A percentile compares a stretch with the other conserved stretches of the same genome.
These are phyloP conservation scores for Digitaria exilis DNA, from an alignment of 202 grass and related monocot genomes.

Conservation along the genomic window DNA sequence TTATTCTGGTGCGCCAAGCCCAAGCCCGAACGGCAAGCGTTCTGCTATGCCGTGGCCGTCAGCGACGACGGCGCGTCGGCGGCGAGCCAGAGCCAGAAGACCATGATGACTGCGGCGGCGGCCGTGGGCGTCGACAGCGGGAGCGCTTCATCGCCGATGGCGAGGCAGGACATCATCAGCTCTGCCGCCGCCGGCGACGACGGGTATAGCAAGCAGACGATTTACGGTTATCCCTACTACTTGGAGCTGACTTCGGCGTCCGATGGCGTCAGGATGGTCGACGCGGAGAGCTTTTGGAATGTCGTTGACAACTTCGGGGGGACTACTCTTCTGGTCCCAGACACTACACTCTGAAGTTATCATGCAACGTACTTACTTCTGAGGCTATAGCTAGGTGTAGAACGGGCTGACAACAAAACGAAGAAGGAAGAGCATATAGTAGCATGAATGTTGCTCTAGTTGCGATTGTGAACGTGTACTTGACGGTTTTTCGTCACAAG, in stretches of 20 bases:
- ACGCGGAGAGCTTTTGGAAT: slow-evolving; percentile 12
- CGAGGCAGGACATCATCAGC: background rate
- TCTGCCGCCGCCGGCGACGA: background rate
- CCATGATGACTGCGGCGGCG: too few species aligned
- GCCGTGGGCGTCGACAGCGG: background rate
- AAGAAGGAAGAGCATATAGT: background rate
- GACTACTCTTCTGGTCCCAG: background rate
- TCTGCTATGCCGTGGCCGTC: background rate
- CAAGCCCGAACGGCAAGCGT: background rate
- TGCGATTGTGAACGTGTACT: background rate
- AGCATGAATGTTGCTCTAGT: background rate
- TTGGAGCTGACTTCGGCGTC: background rate
- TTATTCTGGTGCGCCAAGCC: background rate
- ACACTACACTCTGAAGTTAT: background rate
- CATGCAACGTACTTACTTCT: background rate
- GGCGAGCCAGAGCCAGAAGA: too few species aligned
- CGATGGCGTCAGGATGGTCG: slow-evolving; percentile 1
- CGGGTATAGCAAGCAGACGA: background rate
- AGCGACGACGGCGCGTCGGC: too few species aligned
- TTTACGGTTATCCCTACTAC: slow-evolving; percentile 8
- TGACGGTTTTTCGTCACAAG: background rate
- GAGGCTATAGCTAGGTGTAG: background rate
- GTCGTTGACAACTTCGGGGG: slow-evolving; percentile 39
- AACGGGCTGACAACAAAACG: background rate
- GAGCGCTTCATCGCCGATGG: background rate